These are phyloP conservation scores for Boletus subcaerulescens DNA, from an alignment of 768 basidiomycete species.

Conservation along the genomic window DNA sequence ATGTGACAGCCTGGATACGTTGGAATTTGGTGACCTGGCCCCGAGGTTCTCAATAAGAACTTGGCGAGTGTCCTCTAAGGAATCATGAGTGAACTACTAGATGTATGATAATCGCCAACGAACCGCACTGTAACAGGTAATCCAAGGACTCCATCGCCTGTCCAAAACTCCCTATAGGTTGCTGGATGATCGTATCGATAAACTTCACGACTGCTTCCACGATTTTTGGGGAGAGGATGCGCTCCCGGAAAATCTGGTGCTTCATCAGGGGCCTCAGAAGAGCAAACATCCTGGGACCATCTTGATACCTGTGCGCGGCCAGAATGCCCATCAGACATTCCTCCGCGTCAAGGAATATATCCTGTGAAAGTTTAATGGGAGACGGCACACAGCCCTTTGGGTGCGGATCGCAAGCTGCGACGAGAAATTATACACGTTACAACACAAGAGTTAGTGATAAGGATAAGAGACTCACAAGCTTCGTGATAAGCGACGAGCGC, in stretches of 20 bases:
- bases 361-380: not conserved
- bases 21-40: not conserved
- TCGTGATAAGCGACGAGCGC: conserved; percentile 22
- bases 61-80: conserved; percentile 11
- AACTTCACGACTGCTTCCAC: conserved; percentile 9
- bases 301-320: conserved; percentile 10
- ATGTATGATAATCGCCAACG: not conserved
- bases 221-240: conserved; percentile 15
- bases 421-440: not conserved
- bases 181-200: conserved; percentile 8
- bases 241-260: conserved; percentile 12
- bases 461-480: conserved; percentile 16
- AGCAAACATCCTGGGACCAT: conserved; percentile 16
- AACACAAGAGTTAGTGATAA: too few relatives aligned
- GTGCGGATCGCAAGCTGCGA: conserved; percentile 6
- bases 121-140: conserved; percentile 18
- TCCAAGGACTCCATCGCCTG: conserved; percentile 24
- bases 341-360: conserved; percentile 11
- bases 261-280: conserved; percentile 20
- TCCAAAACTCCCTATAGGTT: conserved; percentile 5
- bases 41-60: conserved; percentile 6
- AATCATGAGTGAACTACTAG: not conserved
- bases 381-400: not conserved
- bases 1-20: conserved; percentile 7
- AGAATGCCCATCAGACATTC: conserved; percentile 9